These are phyloP conservation scores for Phaeotremella skinneri DNA, from an alignment of 768 basidiomycete species.

Conservation along the genomic window DNA sequence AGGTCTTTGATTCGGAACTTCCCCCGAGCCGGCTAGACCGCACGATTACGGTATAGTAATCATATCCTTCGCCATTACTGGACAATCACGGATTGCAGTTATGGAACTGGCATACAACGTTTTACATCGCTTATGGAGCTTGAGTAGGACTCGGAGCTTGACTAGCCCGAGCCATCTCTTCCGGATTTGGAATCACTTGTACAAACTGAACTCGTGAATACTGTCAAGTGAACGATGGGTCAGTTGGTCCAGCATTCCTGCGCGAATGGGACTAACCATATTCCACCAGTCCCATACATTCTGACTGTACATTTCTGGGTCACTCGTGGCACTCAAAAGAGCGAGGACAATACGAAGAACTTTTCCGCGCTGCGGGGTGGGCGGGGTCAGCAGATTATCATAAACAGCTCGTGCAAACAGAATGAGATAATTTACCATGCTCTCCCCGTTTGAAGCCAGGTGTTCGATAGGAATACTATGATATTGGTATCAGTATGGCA, in stretches of 20 bases:
- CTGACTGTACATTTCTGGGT: slow-evolving; percentile 24
- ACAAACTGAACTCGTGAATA: slow-evolving; percentile 38
- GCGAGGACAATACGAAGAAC: slow-evolving; percentile 37
- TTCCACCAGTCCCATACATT: slow-evolving; percentile 44
- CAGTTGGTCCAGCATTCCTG: not conserved
- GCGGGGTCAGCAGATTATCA: not conserved
- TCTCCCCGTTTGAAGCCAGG: slow-evolving; percentile 39
- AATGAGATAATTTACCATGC: slow-evolving; percentile 26
- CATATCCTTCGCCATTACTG: too few species aligned
- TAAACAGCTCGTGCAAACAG: not conserved
- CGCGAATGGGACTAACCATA: slow-evolving; percentile 27
- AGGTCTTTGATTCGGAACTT: too few species aligned
- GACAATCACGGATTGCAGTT: too few species aligned
- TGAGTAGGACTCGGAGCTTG: not conserved
- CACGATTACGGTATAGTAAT: too few species aligned
- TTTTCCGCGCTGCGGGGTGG: slow-evolving; percentile 28
- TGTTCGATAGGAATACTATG: slow-evolving; percentile 37
- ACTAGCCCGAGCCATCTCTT: not conserved
- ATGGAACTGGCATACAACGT: too few species aligned
- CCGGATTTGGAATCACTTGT: slow-evolving; percentile 27
- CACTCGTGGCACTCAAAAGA: slow-evolving; percentile 20
- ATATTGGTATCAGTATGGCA: not conserved
- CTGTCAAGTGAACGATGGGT: slow-evolving; percentile 11
- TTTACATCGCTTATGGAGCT: not conserved
- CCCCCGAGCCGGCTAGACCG: too few species aligned